Conservation (phyloP, 495 filamentous ascomycete species). For the Daldinia concentrica region DNA sequence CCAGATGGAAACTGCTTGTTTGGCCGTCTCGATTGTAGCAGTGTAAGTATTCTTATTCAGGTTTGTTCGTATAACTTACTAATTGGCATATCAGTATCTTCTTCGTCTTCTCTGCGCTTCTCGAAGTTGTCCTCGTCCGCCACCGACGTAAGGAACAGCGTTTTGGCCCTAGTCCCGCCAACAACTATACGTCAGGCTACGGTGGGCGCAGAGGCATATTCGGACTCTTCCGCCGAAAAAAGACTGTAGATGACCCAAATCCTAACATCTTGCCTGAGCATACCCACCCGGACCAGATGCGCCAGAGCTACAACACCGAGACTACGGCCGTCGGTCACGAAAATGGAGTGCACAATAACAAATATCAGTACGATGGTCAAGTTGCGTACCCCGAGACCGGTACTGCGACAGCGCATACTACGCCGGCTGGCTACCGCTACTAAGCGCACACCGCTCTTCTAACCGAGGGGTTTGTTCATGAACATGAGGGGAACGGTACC, state of each 20-base stretch:
- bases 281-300: constrained; percentile 51
- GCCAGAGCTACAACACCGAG: constrained; percentile 55
- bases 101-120: constrained; percentile 70
- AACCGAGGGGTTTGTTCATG: constrained; percentile 12
- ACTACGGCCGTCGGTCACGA: constrained; percentile 47
- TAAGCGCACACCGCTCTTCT: constrained; percentile 13
- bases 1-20: constrained; percentile 72
- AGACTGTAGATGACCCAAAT: constrained; percentile 28
- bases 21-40: constrained; percentile 80
- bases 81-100: constrained; percentile 62
- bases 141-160: constrained; percentile 81
- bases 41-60: constrained; percentile 64
- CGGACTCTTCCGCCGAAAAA: constrained; percentile 45
- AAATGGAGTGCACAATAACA: constrained; percentile 37
- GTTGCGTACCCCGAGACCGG: constrained; percentile 42
- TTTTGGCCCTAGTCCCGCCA: constrained; percentile 78
- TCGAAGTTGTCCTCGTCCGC: constrained; percentile 71
- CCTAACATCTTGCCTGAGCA: constrained; percentile 53
- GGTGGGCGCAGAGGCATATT: constrained; percentile 53
- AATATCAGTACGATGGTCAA: constrained; percentile 46
- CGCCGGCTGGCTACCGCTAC: constrained; percentile 35
- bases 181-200: constrained; percentile 78
- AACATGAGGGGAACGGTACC: constrained; percentile 11
- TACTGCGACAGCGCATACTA: constrained; percentile 30
- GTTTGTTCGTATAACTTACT: constrained; percentile 17